Percentiles rank a stretch among this genome's conserved stretches.
Conservation (phyloP, 2,329 filamentous ascomycete species). For the Penicillium thymicola region DNA sequence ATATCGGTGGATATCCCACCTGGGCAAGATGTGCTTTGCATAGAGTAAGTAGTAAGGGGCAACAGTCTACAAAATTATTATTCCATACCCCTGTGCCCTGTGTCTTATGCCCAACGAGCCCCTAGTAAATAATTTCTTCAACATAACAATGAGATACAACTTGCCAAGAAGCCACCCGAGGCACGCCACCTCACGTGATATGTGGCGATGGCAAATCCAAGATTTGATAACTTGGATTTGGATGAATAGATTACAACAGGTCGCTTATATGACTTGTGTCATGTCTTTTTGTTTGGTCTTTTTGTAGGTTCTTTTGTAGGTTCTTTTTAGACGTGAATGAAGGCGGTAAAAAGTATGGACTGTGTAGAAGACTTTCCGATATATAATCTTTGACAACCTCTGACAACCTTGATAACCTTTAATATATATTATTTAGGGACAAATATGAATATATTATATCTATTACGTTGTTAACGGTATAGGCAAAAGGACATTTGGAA, state of each 20-base stretch:
- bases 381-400: too few relatives aligned
- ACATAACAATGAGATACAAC: background rate
- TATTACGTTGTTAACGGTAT: background rate
- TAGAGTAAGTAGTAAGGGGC: background rate
- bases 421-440: background rate
- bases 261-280: too few relatives aligned
- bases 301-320: too few relatives aligned
- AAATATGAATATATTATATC: background rate
- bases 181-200: constrained; percentile 14
- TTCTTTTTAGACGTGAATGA: too few relatives aligned
- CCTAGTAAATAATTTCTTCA: background rate
- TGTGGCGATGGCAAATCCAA: constrained; percentile 10
- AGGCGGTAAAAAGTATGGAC: too few relatives aligned
- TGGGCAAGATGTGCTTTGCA: background rate
- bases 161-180: constrained; percentile 5
- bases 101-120: background rate
- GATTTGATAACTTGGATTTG: constrained; percentile 1
- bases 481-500: too few relatives aligned
- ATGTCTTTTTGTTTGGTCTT: too few relatives aligned
- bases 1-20: background rate
- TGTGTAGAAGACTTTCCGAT: too few relatives aligned
- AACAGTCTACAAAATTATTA: background rate
- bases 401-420: too few relatives aligned
- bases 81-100: background rate
- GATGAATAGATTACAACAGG: background rate